Percentiles rank a stretch among this genome's conserved stretches.
These are phyloP conservation scores for Crataegus laevigata DNA, from an alignment of 306 rosid species.

Conservation along the genomic window DNA sequence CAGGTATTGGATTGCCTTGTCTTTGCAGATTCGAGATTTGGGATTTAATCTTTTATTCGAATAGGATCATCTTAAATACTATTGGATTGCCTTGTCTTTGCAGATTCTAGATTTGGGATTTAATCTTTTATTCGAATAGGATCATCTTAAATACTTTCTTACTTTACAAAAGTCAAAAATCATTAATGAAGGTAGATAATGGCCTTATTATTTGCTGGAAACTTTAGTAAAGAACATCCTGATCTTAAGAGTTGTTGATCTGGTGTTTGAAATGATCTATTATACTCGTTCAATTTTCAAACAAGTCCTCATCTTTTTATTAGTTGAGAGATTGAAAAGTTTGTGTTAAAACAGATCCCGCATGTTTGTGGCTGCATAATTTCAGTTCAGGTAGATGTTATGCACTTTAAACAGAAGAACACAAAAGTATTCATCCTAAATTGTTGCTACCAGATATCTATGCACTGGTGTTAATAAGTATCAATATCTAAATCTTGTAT, in stretches of 20 bases:
- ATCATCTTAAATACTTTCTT: neutral
- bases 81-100: slow-evolving; percentile 15
- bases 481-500: neutral
- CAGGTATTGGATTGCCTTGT: slow-evolving; percentile 55
- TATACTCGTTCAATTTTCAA: neutral
- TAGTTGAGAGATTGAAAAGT: neutral
- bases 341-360: neutral
- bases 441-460: neutral
- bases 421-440: neutral
- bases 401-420: neutral
- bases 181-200: neutral
- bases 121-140: neutral
- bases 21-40: neutral
- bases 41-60: neutral
- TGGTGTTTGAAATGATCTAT: neutral
- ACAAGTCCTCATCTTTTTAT: neutral
- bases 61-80: slow-evolving; percentile 12
- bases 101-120: neutral
- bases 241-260: neutral
- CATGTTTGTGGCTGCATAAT: neutral
- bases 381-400: neutral
- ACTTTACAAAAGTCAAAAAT: neutral
- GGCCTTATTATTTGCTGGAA: neutral
- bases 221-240: neutral
- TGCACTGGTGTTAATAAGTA: neutral